Evolutionary conservation across 2,329 filamentous ascomycete species (phyloP), one percentile per base, ranked within the genome.

Genomic region (Penicillium sp.): DNA sequence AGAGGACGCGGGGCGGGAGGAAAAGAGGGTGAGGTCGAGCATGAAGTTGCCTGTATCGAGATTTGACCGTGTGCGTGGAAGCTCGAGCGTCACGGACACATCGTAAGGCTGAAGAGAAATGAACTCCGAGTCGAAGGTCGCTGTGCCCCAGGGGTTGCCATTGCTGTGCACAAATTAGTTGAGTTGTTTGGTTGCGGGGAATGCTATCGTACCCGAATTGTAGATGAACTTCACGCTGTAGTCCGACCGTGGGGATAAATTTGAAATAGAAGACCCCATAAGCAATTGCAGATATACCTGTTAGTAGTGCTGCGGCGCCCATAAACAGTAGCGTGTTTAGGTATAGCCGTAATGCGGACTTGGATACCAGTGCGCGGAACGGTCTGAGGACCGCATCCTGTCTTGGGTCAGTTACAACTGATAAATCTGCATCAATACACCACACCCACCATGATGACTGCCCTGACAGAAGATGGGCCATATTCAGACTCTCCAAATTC

Each of bases 11-110:
- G 74, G 72, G 25, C 76, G 75, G 26, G 80, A 51, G n/a, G 53
- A 80, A 47, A 89, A 81, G 49, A 96, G 82, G 57, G 85, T 83
- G 16, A 96, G 77, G 44, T 89, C 87, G 17, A 97, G 78, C 94
- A 99, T 99, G 79, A 97, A 97, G 76, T 97, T 97, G 28, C 94
- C 94, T 14, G 84, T 83, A 2, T 82, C 83, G 22, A 89, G 75
- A 67, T 99, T 99, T 1, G 81, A 75, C 0, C 85, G 86, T 2
- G 90, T 94, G 38, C 88, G 86, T 17, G 94, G 94, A 60, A 99
- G 80, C 4, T 84, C 82, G 31, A 99, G 80, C 22, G 84, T 80
- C 1, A 97, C 80, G 5, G 83, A 81, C 40, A 99, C 82, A 72
- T 97, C 91, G 79, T 99, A 99, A 45, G 87, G 82, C 71, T 97